Conservation (phyloP, 805 yeast genomes). For the Scheffersomyces ergatensis region DNA sequence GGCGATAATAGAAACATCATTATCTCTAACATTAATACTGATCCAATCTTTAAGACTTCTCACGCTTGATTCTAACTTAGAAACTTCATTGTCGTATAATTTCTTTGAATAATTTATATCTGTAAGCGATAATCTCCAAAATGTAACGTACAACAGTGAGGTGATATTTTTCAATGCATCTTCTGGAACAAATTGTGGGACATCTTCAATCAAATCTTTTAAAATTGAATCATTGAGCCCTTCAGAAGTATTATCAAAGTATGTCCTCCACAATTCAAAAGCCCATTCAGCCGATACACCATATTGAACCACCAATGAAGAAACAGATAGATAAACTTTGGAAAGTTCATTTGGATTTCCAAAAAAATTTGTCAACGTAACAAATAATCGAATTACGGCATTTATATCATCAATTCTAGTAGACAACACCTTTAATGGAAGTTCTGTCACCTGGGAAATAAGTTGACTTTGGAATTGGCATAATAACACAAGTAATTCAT, state of each 20-base stretch:
- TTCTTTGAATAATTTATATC: slow-evolving; percentile 59
- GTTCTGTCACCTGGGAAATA: slow-evolving; percentile 27
- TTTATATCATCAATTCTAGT: slow-evolving; percentile 70
- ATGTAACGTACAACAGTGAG: slow-evolving; percentile 50
- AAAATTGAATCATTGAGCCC: slow-evolving; percentile 6
- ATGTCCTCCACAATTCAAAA: slow-evolving; percentile 73
- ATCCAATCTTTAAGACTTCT: slow-evolving; percentile 36
- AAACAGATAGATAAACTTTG: slow-evolving; percentile 37
- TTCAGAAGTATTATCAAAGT: slow-evolving; percentile 23
- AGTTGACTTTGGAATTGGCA: slow-evolving; percentile 45
- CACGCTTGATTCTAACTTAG: slow-evolving; percentile 35
- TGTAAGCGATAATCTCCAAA: slow-evolving; percentile 73
- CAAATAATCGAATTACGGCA: slow-evolving; percentile 63
- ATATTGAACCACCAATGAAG: slow-evolving; percentile 39
- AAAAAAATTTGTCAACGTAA: slow-evolving; percentile 56
- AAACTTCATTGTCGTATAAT: slow-evolving; percentile 49
- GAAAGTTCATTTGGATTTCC: slow-evolving; percentile 31
- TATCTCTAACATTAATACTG: slow-evolving; percentile 21
- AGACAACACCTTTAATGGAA: slow-evolving; percentile 70
- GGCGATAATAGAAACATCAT: slow-evolving; percentile 16
- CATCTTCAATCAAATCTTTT: slow-evolving; percentile 9
- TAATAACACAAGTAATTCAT: slow-evolving; percentile 67
- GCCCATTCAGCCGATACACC: slow-evolving; percentile 60
- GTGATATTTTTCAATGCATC: slow-evolving; percentile 26
- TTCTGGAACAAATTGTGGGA: slow-evolving; percentile 9